Evolutionary conservation across 2,329 filamentous ascomycete species (phyloP).

Genomic region (Coleophoma cylindrospora): DNA sequence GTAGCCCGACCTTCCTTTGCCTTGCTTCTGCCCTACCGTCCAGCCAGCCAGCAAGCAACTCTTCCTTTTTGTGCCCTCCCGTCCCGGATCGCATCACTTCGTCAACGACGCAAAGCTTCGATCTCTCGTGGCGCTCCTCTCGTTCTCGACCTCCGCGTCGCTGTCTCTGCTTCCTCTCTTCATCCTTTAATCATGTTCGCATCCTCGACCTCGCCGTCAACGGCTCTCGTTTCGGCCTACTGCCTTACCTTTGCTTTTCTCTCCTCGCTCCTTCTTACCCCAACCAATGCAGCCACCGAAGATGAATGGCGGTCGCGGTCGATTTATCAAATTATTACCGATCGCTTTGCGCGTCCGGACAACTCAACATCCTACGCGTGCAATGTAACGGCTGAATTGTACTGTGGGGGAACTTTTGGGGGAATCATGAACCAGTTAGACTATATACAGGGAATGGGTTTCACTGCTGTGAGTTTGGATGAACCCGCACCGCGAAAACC

Average conservation of each 20-base stretch:
- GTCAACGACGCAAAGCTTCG: no score
- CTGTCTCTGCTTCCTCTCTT: neutral
- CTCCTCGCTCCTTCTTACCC: neutral
- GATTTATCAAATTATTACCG: slow-evolving; percentile 38
- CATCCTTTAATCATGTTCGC: neutral
- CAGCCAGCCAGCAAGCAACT: no score
- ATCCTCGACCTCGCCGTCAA: neutral
- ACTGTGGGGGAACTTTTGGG: slow-evolving; percentile 40
- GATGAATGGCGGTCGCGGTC: slow-evolving; percentile 30
- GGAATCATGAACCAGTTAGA: slow-evolving; percentile 40
- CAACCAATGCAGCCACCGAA: slow-evolving; percentile 1
- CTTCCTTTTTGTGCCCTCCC: no score
- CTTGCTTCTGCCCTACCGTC: no score
- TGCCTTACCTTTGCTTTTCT: neutral
- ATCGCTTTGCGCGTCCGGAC: slow-evolving; percentile 34
- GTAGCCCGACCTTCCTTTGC: no score
- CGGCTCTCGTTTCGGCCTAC: neutral
- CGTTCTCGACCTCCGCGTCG: no score
- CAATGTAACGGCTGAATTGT: slow-evolving; percentile 24
- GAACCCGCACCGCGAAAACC: neutral
- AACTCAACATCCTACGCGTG: slow-evolving; percentile 9
- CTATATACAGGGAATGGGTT: slow-evolving; percentile 38
- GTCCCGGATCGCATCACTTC: no score
- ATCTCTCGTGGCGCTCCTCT: no score
- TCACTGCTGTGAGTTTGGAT: slow-evolving; percentile 18